These are phyloP conservation scores for Cadophora malorum DNA, from an alignment of 2,329 filamentous ascomycete genomes.

Conservation along the genomic window DNA sequence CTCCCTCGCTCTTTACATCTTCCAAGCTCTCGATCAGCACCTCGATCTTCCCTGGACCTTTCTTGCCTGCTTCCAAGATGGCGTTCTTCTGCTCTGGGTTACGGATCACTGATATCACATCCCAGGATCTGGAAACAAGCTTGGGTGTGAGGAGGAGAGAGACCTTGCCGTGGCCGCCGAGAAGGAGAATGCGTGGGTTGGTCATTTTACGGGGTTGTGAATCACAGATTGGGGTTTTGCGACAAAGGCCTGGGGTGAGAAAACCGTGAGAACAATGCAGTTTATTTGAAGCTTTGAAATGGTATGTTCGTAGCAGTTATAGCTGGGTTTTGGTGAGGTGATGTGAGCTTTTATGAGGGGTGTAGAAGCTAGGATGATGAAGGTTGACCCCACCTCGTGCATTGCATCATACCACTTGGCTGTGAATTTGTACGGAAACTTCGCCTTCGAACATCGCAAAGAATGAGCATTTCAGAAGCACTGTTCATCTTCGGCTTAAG, in stretches of 20 bases:
- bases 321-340: neutral
- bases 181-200: slow-evolving; percentile 50
- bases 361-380: neutral
- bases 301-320: neutral
- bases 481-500: neutral
- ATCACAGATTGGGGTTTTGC: neutral
- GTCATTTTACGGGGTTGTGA: slow-evolving; percentile 16
- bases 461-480: neutral
- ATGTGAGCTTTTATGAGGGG: neutral
- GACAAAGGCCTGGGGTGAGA: no score
- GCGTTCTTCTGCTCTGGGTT: slow-evolving; percentile 69
- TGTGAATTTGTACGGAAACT: neutral
- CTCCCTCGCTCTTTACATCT: slow-evolving; percentile 67
- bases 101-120: slow-evolving; percentile 80
- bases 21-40: slow-evolving; percentile 76
- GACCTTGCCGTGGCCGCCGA: slow-evolving; percentile 84
- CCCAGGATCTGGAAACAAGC: slow-evolving; percentile 76
- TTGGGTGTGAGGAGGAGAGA: slow-evolving; percentile 77
- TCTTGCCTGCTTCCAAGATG: slow-evolving; percentile 61
- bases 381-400: neutral
- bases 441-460: neutral
- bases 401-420: slow-evolving; percentile 5
- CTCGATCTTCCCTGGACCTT: slow-evolving; percentile 63
- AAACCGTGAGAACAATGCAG: no score
- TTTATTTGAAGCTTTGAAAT: neutral